Evolutionary conservation across 2,329 filamentous ascomycete genomes (phyloP), one percentile per base, ranked within the genome.

Genomic region (Fusarium udum): DNA sequence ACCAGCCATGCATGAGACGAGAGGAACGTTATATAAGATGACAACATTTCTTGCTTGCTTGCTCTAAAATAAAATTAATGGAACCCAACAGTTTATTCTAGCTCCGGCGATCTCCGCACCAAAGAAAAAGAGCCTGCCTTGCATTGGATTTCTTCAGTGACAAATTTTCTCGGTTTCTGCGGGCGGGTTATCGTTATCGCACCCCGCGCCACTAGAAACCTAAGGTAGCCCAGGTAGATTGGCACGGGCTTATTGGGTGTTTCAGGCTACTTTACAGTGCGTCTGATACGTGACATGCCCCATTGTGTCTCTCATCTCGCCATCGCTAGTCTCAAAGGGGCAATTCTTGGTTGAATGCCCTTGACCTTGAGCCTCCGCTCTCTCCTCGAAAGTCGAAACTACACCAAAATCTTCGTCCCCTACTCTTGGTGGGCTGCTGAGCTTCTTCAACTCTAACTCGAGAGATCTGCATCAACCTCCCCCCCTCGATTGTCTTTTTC

Each of bases 141-240:
- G 49, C n/a, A 36, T 36, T 37, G 20, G 20, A 40, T 40, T n/a
- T 59, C 56, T 59, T 26, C 56, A 59, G 56, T 51, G 32, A 51
- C 42, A 59, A 59, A 59, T 59, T 59, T 59, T 59, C 42, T 51
- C 32, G 15, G 32, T 59, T 37, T 37, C 32, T 36, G 42, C 45
- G 18, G 24, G 72, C 79, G 80, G 79, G 79, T 82, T 82, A 82
- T 82, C 80, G 78, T 82, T 83, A 82, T 83, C 80, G 80, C 81
- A 79, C 74, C 78, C 80, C 80, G 80, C 80, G 79, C 79, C 71
- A 78, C 45, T 58, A 59, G 42, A 39, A 39, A 18, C 62, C 63
- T 53, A 28, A 26, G 26, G 26, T 26, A 26, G 26, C 26, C 26
- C 26, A 26, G 26, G 26, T 28, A 34, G 46, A 49, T 64, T 75